Conservation (phyloP, 306 rosid genomes). For the Hippophae gyantsensis region DNA sequence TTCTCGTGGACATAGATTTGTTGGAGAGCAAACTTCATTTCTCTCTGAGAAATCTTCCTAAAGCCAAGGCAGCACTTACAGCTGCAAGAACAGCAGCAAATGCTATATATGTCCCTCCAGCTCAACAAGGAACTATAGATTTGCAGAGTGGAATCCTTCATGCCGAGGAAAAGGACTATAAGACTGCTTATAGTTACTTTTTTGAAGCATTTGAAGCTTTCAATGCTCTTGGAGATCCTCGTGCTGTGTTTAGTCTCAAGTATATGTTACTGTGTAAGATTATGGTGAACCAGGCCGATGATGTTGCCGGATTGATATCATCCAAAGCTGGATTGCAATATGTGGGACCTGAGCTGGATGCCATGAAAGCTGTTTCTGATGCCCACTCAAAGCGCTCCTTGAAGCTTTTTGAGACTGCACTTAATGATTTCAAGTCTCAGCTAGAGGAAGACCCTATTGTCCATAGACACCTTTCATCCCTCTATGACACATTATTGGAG, state of each 20-base stretch:
- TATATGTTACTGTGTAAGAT: conserved; percentile 87
- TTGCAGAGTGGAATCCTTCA: conserved; percentile 94
- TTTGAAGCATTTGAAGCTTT: conserved; percentile 94
- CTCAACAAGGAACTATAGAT: conserved; percentile 90
- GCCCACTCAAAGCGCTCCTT: conserved; percentile 88
- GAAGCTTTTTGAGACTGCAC: conserved; percentile 71
- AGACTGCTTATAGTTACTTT: conserved; percentile 84
- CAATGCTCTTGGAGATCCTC: conserved; percentile 82
- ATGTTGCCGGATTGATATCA: conserved; percentile 71
- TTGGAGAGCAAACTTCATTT: conserved; percentile 92
- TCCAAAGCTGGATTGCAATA: conserved; percentile 84
- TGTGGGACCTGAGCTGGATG: conserved; percentile 87
- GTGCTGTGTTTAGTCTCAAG: conserved; percentile 87
- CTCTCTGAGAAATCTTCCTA: conserved; percentile 86
- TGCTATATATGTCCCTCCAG: conserved; percentile 95
- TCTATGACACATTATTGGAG: conserved; percentile 79
- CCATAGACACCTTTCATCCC: conserved; percentile 79
- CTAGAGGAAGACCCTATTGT: conserved; percentile 94
- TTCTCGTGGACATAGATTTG: conserved; percentile 90
- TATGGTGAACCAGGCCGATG: conserved; percentile 93
- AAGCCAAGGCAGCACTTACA: conserved; percentile 91
- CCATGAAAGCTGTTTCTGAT: conserved; percentile 95
- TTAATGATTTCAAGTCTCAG: conserved; percentile 68
- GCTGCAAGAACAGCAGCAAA: conserved; percentile 97
- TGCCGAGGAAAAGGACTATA: conserved; percentile 90